phyloP scores from a whole-genome alignment of 257 asterid species.

The Solanum bulbocastanum region DNA sequence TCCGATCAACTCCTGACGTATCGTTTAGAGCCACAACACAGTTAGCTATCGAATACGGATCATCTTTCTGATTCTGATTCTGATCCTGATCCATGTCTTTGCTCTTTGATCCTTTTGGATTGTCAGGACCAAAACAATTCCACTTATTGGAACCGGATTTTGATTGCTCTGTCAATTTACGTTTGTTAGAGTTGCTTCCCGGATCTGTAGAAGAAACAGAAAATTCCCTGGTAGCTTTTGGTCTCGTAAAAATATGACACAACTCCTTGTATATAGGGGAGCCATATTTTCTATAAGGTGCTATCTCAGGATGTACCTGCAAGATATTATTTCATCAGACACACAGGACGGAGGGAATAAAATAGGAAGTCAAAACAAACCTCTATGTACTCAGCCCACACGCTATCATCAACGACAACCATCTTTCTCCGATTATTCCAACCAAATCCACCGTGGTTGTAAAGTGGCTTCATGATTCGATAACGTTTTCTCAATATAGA shows the following conservation, averaged over 20 bases:
- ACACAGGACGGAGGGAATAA: background rate
- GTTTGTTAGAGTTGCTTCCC: background rate
- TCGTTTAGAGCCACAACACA: background rate
- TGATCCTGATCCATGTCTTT: background rate
- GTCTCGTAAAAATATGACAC: background rate
- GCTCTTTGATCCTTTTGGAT: background rate
- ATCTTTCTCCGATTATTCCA: background rate
- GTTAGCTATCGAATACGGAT: background rate
- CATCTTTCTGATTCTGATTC: background rate
- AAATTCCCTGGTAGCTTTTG: background rate
- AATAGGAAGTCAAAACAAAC: background rate
- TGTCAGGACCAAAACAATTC: background rate
- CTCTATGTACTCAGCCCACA: background rate
- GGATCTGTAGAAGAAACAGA: background rate
- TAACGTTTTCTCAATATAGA: background rate
- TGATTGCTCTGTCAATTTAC: background rate
- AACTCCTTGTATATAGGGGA: background rate
- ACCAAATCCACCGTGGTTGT: background rate
- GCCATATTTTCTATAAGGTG: background rate
- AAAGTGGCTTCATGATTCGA: background rate
- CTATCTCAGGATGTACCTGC: background rate
- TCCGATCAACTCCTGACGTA: background rate
- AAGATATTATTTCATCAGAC: background rate
- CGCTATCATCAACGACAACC: background rate
- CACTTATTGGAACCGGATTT: background rate